A percentile compares a stretch with the other conserved stretches of the same genome.
phyloP scores from a whole-genome alignment of 225 moss, liverwort and hornwort genomes.

The Marchantia polymorpha region DNA sequence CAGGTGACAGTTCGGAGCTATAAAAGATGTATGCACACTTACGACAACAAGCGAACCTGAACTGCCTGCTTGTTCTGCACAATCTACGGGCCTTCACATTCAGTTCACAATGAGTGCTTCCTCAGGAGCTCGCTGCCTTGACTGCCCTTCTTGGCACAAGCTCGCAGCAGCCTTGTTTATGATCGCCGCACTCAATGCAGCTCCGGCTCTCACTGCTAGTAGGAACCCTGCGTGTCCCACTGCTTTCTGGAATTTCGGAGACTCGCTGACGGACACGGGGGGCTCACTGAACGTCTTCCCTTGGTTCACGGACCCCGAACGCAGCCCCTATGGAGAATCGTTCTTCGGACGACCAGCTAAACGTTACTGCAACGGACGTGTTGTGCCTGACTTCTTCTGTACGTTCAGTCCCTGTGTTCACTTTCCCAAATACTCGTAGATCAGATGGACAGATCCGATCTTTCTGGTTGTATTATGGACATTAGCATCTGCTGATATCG shows the following conservation, averaged over 20 bases:
- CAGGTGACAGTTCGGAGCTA: too few species aligned
- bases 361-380: conserved; percentile 23
- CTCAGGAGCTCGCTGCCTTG: background rate
- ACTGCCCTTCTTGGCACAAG: background rate
- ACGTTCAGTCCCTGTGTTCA: background rate
- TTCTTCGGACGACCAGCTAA: conserved; percentile 34
- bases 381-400: conserved; percentile 27
- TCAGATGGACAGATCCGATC: too few species aligned
- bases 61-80: too few species aligned
- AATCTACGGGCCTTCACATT: too few species aligned
- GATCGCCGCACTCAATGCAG: background rate
- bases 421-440: too few species aligned
- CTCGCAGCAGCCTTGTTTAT: background rate
- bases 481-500: too few species aligned
- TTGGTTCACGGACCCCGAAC: conserved; percentile 1
- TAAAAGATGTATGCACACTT: too few species aligned
- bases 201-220: background rate
- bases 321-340: conserved; percentile 20
- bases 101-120: background rate
- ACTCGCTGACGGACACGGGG: conserved; percentile 32
- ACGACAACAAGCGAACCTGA: too few species aligned
- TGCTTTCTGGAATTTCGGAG: conserved; percentile 33
- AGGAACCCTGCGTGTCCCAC: conserved; percentile 5
- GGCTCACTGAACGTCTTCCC: conserved; percentile 3
- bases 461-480: too few species aligned